Percentiles rank a stretch among this genome's conserved stretches.
Conservation (phyloP, 352 stramenopile species). For the Phytophthora brassicae region DNA sequence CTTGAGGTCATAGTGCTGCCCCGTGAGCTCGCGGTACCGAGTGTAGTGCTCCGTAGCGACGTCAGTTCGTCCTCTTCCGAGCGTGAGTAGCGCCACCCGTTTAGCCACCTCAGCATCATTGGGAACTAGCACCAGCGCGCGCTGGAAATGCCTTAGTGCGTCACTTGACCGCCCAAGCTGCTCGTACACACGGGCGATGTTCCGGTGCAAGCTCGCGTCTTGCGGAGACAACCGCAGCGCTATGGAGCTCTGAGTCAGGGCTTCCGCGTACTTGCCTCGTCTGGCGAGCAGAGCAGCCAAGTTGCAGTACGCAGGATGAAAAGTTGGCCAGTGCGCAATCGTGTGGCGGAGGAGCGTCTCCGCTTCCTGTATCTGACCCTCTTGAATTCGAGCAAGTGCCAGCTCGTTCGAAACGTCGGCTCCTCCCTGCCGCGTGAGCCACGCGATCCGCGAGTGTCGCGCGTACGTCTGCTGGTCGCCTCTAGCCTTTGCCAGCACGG, state of each 20-base stretch:
- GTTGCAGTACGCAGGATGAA: conserved; percentile 55
- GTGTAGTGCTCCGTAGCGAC: conserved; percentile 43
- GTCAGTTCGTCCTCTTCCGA: conserved; percentile 32
- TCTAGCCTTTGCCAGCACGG: conserved; percentile 52
- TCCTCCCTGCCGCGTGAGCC: conserved; percentile 55
- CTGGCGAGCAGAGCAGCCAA: conserved; percentile 49
- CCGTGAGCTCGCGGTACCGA: conserved; percentile 42
- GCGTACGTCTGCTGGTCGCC: conserved; percentile 45
- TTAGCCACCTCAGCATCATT: conserved; percentile 39
- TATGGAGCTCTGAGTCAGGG: conserved; percentile 36
- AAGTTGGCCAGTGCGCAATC: conserved; percentile 50
- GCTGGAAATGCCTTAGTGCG: conserved; percentile 49
- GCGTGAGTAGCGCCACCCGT: conserved; percentile 49
- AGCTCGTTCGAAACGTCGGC: conserved; percentile 66
- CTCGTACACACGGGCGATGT: conserved; percentile 60
- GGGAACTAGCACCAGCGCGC: conserved; percentile 34
- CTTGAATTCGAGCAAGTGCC: conserved; percentile 51
- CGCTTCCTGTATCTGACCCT: conserved; percentile 44
- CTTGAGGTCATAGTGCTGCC: conserved; percentile 66
- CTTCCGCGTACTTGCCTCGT: conserved; percentile 46
- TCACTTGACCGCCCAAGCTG: conserved; percentile 49
- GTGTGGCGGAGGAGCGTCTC: conserved; percentile 42
- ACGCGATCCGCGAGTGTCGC: conserved; percentile 56
- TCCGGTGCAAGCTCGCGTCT: conserved; percentile 56
- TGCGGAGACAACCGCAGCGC: conserved; percentile 44